phyloP scores from a whole-genome alignment of 129 eudicot species.

The Helianthus tuberosus region DNA sequence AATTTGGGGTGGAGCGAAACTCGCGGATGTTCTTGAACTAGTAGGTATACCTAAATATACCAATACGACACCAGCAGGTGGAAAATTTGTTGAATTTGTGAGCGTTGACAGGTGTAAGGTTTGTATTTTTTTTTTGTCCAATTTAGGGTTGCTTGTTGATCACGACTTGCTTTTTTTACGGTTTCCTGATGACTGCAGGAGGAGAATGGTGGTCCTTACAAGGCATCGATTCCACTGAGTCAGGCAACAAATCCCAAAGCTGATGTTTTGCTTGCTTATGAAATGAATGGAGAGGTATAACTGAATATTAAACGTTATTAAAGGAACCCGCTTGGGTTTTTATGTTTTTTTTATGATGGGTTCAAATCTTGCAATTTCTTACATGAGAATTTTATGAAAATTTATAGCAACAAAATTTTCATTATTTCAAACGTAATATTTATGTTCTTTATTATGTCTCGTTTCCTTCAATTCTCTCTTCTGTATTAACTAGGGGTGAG shows the following conservation, averaged over 20 bases:
- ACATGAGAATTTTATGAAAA: background rate
- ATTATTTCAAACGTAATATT: no score
- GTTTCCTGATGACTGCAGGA: slow-evolving; percentile 47
- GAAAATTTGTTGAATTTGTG: slow-evolving; percentile 93
- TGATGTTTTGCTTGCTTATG: slow-evolving; percentile 95
- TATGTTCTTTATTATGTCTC: no score
- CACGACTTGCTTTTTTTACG: background rate
- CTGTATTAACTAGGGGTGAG: no score
- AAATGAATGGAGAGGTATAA: slow-evolving; percentile 96
- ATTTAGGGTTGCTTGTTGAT: background rate
- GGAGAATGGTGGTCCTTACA: slow-evolving; percentile 97
- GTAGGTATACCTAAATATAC: slow-evolving; percentile 70
- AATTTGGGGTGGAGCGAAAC: slow-evolving; percentile 92
- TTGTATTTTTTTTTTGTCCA: slow-evolving; percentile 15
- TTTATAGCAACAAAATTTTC: background rate
- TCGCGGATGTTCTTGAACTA: slow-evolving; percentile 91
- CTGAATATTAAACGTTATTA: background rate
- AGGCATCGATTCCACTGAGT: slow-evolving; percentile 81
- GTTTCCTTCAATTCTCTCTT: no score
- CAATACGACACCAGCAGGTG: slow-evolving; percentile 62
- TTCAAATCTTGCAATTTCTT: background rate
- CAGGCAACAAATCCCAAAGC: slow-evolving; percentile 93
- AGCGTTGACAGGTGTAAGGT: slow-evolving; percentile 98
- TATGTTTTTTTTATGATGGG: background rate
- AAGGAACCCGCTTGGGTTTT: background rate